Percentiles rank a stretch among this genome's conserved stretches.
Conservation (phyloP, 2,329 filamentous ascomycete species). For the Aspergillus spinulosporus region DNA sequence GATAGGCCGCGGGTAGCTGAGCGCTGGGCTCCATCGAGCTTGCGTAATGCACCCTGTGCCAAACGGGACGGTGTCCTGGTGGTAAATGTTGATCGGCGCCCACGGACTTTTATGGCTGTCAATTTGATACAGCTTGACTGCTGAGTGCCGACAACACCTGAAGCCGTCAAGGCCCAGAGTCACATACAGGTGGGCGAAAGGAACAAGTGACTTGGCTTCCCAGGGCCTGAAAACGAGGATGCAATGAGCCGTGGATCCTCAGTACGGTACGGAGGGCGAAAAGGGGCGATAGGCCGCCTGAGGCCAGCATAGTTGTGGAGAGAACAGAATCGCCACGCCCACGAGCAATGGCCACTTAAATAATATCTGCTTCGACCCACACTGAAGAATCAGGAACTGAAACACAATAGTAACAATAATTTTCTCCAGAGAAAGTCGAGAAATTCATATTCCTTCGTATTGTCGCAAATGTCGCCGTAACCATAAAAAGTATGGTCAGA, state of each 20-base stretch:
- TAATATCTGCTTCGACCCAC: constrained; percentile 8
- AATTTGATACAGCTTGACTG: constrained; percentile 13
- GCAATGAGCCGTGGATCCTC: not conserved
- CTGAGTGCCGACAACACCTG: no score
- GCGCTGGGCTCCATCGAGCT: constrained; percentile 35
- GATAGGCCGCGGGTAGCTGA: constrained; percentile 34
- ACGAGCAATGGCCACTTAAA: constrained; percentile 4
- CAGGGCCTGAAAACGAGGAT: constrained; percentile 2
- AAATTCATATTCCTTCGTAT: not conserved
- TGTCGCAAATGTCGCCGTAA: no score
- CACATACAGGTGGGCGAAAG: not conserved
- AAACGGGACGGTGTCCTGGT: constrained; percentile 21
- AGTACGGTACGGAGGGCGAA: not conserved
- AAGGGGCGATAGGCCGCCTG: constrained; percentile 3
- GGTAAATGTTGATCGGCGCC: constrained; percentile 32
- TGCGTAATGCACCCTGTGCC: constrained; percentile 37
- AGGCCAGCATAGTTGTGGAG: not conserved
- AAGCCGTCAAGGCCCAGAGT: no score
- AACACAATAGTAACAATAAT: constrained; percentile 1
- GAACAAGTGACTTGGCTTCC: not conserved
- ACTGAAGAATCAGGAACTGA: constrained; percentile 7
- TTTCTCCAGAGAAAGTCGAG: not conserved
- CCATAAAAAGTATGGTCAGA: no score
- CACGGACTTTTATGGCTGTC: constrained; percentile 8
- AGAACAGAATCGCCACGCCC: constrained; percentile 2